Evolutionary conservation across 1,284 basidiomycete species (phyloP).

Genomic region (Coriolopsis trogii): DNA sequence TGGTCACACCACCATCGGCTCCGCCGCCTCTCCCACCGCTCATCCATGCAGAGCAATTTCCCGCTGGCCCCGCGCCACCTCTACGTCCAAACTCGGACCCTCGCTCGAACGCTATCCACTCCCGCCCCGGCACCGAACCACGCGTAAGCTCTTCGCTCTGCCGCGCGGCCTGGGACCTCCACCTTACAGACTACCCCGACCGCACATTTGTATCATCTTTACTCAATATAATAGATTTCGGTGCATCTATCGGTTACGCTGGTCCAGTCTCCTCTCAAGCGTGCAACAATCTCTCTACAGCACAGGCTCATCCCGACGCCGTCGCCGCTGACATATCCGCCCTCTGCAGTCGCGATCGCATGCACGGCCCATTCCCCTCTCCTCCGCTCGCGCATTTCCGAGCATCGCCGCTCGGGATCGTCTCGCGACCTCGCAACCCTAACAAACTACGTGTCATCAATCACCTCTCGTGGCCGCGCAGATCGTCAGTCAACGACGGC

Average conservation of each 20-base stretch:
- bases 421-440: constrained; percentile 28
- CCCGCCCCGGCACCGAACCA: not conserved
- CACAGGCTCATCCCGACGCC: constrained; percentile 2
- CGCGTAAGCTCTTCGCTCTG: not conserved
- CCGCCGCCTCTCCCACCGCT: not conserved
- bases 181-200: constrained; percentile 10
- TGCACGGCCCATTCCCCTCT: constrained; percentile 31
- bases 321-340: constrained; percentile 6
- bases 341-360: not conserved
- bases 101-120: not conserved
- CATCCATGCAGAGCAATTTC: constrained; percentile 1
- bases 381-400: constrained; percentile 30
- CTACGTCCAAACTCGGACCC: constrained; percentile 14
- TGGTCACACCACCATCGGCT: not conserved
- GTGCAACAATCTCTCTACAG: constrained; percentile 7
- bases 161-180: not conserved
- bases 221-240: constrained; percentile 10
- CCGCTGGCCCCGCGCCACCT: constrained; percentile 5
- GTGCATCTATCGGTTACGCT: constrained; percentile 3
- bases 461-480: constrained; percentile 41
- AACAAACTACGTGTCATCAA: constrained; percentile 36
- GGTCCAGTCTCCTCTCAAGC: not conserved
- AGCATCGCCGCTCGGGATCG: constrained; percentile 33
- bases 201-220: constrained; percentile 3
- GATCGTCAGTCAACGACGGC: constrained; percentile 40